A percentile compares a stretch with the other conserved stretches of the same genome.
Conservation (phyloP, 148 eudicot genomes). For the Tetragonia tetragonoides region DNA sequence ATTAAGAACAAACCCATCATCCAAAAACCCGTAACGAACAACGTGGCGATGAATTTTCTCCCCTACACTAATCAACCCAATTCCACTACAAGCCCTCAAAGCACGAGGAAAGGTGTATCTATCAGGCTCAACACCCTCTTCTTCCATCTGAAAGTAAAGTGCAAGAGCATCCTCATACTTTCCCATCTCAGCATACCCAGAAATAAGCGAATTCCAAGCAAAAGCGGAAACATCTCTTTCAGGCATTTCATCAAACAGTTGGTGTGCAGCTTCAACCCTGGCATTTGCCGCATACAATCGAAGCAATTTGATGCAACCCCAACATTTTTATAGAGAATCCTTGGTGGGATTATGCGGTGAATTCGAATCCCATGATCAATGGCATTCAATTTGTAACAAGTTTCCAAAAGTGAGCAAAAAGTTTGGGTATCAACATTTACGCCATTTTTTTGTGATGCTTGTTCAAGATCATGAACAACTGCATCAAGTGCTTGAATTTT, state of each 20-base stretch:
- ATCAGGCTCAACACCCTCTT: conserved; percentile 81
- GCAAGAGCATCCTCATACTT: conserved; percentile 83
- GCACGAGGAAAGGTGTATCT: conserved; percentile 71
- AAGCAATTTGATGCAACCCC: conserved; percentile 69
- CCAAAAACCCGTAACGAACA: conserved; percentile 50
- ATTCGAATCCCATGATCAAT: conserved; percentile 52
- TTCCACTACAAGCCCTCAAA: conserved; percentile 68
- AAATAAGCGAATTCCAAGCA: conserved; percentile 86
- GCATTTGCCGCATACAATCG: conserved; percentile 64
- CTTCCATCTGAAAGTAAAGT: conserved; percentile 89
- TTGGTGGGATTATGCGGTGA: conserved; percentile 57
- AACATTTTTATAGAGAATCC: conserved; percentile 45
- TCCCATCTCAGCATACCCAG: conserved; percentile 73
- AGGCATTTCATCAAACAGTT: conserved; percentile 85
- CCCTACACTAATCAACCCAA: conserved; percentile 59
- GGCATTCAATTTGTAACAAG: conserved; percentile 65
- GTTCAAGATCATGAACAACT: conserved; percentile 58
- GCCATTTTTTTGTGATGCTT: conserved; percentile 50
- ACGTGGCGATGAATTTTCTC: conserved; percentile 78
- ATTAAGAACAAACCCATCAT: conserved; percentile 66
- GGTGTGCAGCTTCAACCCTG: conserved; percentile 69
- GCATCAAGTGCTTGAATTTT: conserved; percentile 64
- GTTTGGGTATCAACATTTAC: conserved; percentile 53
- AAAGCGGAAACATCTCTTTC: conserved; percentile 59
- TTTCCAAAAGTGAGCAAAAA: conserved; percentile 64